These are phyloP conservation scores for Xylariomycetidae sp. DNA, from an alignment of 2,329 filamentous ascomycete species.

Conservation along the genomic window DNA sequence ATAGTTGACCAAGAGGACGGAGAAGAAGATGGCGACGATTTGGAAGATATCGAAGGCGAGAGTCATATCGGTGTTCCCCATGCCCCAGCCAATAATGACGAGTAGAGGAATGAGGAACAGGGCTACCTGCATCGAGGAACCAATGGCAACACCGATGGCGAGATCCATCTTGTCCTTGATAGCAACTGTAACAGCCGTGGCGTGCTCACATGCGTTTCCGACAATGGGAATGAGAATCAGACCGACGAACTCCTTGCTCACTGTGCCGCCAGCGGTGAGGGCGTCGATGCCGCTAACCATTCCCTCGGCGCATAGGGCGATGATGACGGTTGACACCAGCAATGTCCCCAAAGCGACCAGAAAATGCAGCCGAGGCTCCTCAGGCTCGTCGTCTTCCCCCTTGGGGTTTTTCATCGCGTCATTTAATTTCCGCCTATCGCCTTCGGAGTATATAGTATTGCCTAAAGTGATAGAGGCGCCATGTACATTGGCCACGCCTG, in stretches of 20 bases:
- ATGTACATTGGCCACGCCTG: too few species aligned
- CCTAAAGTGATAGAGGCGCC: conserved; percentile 7
- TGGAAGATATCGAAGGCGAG: conserved; percentile 87
- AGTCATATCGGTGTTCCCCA: conserved; percentile 68
- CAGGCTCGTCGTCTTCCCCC: conserved; percentile 64
- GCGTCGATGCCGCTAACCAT: conserved; percentile 69
- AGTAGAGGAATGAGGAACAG: conserved; percentile 74
- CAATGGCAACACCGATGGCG: conserved; percentile 74
- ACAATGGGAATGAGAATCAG: conserved; percentile 78
- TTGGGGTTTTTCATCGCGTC: conserved; percentile 41
- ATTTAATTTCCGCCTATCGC: conserved; percentile 43
- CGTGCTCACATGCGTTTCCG: conserved; percentile 79
- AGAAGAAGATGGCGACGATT: conserved; percentile 78
- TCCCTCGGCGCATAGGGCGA: conserved; percentile 78
- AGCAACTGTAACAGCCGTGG: conserved; percentile 74
- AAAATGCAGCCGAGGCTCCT: conserved; percentile 70
- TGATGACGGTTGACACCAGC: conserved; percentile 67
- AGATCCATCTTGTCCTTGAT: conserved; percentile 84
- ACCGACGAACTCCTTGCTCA: conserved; percentile 73
- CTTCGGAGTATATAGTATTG: conserved; percentile 20
- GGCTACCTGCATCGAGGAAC: conserved; percentile 76
- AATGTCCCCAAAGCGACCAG: conserved; percentile 69
- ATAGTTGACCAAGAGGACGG: conserved; percentile 81
- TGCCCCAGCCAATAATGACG: conserved; percentile 74
- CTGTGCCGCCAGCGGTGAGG: conserved; percentile 55